These are phyloP conservation scores for Sisymbrium altissimum DNA, from an alignment of 345 rosid species.

Conservation along the genomic window DNA sequence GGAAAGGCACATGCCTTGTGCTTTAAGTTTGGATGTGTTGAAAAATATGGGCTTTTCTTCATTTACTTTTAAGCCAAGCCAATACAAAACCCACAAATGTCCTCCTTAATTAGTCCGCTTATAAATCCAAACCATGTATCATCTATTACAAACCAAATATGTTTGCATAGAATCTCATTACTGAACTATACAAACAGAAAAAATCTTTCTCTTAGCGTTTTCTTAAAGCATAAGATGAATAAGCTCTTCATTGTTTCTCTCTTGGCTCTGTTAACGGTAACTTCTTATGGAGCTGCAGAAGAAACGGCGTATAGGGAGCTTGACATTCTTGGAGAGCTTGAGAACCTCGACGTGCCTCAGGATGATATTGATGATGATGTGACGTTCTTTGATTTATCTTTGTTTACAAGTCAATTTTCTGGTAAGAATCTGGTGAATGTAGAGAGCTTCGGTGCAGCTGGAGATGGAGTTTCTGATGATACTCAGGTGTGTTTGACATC, in stretches of 20 bases:
- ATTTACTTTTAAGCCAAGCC: conserved; percentile 96
- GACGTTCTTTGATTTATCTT: conserved; percentile 40
- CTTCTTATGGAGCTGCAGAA: conserved; percentile 50
- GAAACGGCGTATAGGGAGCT: conserved; percentile 34
- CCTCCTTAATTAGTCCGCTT: conserved; percentile 46
- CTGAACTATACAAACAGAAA: conserved; percentile 43
- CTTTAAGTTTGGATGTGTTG: conserved; percentile 73
- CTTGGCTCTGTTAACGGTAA: conserved; percentile 47
- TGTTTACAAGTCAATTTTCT: conserved; percentile 54
- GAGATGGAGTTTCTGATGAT: conserved; percentile 90
- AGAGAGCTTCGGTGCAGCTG: conserved; percentile 86
- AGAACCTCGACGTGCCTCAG: conserved; percentile 55
- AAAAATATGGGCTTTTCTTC: conserved; percentile 51
- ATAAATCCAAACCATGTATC: conserved; percentile 48
- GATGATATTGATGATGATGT: conserved; percentile 48
- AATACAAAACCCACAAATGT: conserved; percentile 25
- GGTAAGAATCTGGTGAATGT: conserved; percentile 80
- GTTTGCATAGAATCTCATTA: conserved; percentile 22
- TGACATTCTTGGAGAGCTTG: conserved; percentile 46
- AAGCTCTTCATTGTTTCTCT: conserved; percentile 45
- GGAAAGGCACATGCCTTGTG: conserved; percentile 54
- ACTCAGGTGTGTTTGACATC: conserved; percentile 56
- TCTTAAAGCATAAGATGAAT: conserved; percentile 45
- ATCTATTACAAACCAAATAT: conserved; percentile 2
- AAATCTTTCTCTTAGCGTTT: conserved; percentile 27